A percentile compares a stretch with the other conserved stretches of the same genome.
These are phyloP conservation scores for Candida stauntonica DNA, from an alignment of 805 yeast genomes.

Conservation along the genomic window DNA sequence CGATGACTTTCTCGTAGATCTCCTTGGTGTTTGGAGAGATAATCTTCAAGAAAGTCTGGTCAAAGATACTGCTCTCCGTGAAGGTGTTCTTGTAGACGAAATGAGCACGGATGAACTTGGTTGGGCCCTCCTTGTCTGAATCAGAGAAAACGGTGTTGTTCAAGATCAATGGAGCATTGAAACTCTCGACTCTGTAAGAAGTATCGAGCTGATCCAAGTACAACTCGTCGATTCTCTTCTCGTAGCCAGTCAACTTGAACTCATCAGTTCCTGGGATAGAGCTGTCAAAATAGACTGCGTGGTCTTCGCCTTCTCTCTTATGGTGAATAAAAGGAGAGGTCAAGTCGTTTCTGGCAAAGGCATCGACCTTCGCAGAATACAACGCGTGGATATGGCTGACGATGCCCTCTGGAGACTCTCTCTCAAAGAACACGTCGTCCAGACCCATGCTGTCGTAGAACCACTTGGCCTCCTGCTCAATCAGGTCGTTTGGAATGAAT, in stretches of 20 bases:
- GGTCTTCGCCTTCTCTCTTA: slow-evolving; percentile 74
- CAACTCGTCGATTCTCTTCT: slow-evolving; percentile 73
- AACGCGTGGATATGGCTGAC: slow-evolving; percentile 82
- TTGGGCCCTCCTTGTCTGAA: slow-evolving; percentile 20
- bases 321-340: slow-evolving; percentile 65
- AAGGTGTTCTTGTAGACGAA: slow-evolving; percentile 79
- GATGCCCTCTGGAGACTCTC: slow-evolving; percentile 75
- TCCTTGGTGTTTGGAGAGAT: slow-evolving; percentile 77
- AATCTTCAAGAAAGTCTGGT: slow-evolving; percentile 68
- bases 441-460: slow-evolving; percentile 85
- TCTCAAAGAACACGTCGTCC: slow-evolving; percentile 87
- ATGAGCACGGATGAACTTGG: slow-evolving; percentile 60
- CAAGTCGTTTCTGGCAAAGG: slow-evolving; percentile 60
- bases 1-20: slow-evolving; percentile 68
- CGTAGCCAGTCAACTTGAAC: slow-evolving; percentile 48
- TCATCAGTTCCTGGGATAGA: slow-evolving; percentile 45
- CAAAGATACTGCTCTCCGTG: slow-evolving; percentile 55
- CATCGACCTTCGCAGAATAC: slow-evolving; percentile 90
- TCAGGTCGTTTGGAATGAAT: slow-evolving; percentile 80
- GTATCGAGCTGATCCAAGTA: slow-evolving; percentile 56
- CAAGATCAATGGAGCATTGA: slow-evolving; percentile 56
- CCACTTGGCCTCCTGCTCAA: slow-evolving; percentile 86
- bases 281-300: slow-evolving; percentile 88
- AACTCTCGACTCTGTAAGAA: slow-evolving; percentile 72
- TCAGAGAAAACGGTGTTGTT: slow-evolving; percentile 30